Conservation (phyloP, 148 eudicot species). For the Polygonum maritimum region DNA sequence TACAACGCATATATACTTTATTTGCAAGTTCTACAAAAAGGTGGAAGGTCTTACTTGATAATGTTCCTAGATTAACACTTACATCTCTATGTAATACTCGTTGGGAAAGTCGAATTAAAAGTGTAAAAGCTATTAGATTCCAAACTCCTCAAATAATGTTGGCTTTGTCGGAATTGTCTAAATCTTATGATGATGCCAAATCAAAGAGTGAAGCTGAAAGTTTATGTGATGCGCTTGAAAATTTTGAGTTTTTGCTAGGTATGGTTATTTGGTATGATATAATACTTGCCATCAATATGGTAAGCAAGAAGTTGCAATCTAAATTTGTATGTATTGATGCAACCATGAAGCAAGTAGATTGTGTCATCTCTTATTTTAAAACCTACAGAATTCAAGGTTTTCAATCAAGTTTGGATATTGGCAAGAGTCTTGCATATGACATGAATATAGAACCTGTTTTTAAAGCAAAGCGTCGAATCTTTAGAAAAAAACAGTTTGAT, state of each 20-base stretch:
- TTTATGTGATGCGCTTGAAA: background rate
- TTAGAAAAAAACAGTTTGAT: background rate
- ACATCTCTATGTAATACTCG: too few species aligned
- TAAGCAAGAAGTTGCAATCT: background rate
- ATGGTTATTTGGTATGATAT: background rate
- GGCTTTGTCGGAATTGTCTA: too few species aligned
- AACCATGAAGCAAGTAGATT: background rate
- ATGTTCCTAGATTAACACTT: too few species aligned
- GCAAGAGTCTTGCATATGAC: background rate
- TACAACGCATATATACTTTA: too few species aligned
- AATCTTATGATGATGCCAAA: too few species aligned
- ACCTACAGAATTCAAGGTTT: background rate
- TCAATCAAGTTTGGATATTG: background rate
- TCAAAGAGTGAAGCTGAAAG: background rate
- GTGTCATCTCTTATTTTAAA: background rate
- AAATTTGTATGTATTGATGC: background rate
- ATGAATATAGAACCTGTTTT: background rate
- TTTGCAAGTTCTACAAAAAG: too few species aligned
- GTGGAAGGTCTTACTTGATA: too few species aligned
- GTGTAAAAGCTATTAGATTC: too few species aligned
- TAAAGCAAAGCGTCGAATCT: background rate
- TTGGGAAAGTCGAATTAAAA: too few species aligned
- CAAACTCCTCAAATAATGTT: too few species aligned
- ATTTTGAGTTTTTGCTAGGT: background rate
- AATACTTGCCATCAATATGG: background rate